phyloP scores from a whole-genome alignment of 2,329 filamentous ascomycete species.

The Onygenales sp. region DNA sequence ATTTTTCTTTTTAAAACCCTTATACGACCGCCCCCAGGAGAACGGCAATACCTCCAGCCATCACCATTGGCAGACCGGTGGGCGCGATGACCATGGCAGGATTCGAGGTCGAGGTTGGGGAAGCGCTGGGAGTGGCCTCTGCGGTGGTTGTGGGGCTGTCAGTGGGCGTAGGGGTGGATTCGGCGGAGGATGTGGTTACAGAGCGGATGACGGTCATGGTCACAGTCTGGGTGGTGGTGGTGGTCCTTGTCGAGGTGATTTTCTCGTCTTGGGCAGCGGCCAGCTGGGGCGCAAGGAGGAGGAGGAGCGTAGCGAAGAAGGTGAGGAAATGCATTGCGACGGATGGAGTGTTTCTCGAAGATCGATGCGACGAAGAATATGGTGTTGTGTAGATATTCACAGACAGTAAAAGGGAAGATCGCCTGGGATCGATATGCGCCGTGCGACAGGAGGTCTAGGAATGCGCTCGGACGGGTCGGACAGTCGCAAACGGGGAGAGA shows the following conservation, averaged over 20 bases:
- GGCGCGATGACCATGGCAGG: slow-evolving; percentile 10
- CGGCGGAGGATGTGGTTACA: slow-evolving; percentile 10
- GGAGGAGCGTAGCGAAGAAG: slow-evolving; percentile 24
- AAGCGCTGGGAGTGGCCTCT: background rate
- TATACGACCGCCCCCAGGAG: slow-evolving; percentile 27
- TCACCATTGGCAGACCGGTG: slow-evolving; percentile 18
- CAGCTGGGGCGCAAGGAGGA: slow-evolving; percentile 23
- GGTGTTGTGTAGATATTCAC: background rate
- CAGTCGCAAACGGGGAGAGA: too few species aligned
- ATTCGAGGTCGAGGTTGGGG: slow-evolving; percentile 8
- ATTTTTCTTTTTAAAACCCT: slow-evolving; percentile 4
- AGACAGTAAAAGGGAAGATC: background rate
- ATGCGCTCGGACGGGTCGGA: too few species aligned
- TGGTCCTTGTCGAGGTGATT: slow-evolving; percentile 27
- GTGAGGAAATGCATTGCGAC: slow-evolving; percentile 27
- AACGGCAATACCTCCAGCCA: slow-evolving; percentile 30
- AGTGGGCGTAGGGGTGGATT: slow-evolving; percentile 12
- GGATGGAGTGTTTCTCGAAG: background rate
- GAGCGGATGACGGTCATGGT: slow-evolving; percentile 20
- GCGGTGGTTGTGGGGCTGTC: background rate
- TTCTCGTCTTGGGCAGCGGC: slow-evolving; percentile 19
- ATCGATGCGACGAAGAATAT: too few species aligned
- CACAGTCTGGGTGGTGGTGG: slow-evolving; percentile 37
- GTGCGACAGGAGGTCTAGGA: background rate
- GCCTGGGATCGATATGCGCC: background rate